Evolutionary conservation across 2,329 filamentous ascomycete species (phyloP).

Genomic region (Plectosphaerella sp.): DNA sequence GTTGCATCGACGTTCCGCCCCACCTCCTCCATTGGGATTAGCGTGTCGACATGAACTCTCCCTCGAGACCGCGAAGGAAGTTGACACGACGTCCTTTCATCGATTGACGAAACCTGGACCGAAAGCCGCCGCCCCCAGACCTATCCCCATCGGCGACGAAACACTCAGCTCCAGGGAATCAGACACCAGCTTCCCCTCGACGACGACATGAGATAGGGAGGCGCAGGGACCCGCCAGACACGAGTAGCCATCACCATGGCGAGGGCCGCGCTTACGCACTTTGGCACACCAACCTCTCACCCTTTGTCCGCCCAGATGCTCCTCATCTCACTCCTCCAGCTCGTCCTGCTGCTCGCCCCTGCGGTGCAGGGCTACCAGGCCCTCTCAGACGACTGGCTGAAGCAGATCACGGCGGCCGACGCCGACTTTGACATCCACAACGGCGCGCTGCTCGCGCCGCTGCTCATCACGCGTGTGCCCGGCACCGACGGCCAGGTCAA

Average conservation of each 20-base stretch:
- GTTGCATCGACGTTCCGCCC: too few relatives aligned
- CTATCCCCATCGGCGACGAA: too few relatives aligned
- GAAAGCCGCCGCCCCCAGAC: too few relatives aligned
- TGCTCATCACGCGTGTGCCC: slow-evolving; percentile 70
- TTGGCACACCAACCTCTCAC: neutral
- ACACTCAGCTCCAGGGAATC: too few relatives aligned
- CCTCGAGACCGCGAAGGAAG: too few relatives aligned
- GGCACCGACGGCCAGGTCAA: slow-evolving; percentile 64
- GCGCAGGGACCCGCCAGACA: neutral
- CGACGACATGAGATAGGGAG: neutral
- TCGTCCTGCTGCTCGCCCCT: slow-evolving; percentile 18
- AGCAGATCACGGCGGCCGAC: slow-evolving; percentile 56
- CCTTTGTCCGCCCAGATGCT: neutral
- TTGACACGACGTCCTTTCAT: too few relatives aligned
- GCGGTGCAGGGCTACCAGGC: slow-evolving; percentile 24
- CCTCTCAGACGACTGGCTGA: slow-evolving; percentile 64
- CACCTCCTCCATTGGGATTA: too few relatives aligned
- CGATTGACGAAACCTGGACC: too few relatives aligned
- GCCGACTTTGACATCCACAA: slow-evolving; percentile 64
- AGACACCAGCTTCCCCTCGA: too few relatives aligned
- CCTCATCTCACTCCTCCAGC: slow-evolving; percentile 4
- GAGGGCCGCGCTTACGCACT: neutral
- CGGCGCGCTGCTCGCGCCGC: slow-evolving; percentile 67
- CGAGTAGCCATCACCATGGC: neutral
- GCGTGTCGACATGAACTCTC: too few relatives aligned